These are phyloP conservation scores for Boletus eberwhitei DNA, from an alignment of 768 basidiomycete genomes.

Conservation along the genomic window DNA sequence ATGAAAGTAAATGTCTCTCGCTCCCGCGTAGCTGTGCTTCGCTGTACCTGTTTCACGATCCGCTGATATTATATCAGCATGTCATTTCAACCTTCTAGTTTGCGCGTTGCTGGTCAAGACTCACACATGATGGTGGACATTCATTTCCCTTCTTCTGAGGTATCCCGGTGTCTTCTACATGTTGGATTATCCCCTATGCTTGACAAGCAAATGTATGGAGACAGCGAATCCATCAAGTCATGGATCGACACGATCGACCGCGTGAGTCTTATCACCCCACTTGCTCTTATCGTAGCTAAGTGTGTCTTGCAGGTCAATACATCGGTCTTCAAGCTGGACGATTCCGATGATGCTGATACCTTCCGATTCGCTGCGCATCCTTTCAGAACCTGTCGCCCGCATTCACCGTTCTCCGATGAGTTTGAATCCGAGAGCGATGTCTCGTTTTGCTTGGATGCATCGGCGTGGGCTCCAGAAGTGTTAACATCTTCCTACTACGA, in stretches of 20 bases:
- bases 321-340: background rate
- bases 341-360: background rate
- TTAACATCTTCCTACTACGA: constrained; percentile 13
- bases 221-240: constrained; percentile 22
- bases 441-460: constrained; percentile 13
- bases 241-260: constrained; percentile 26
- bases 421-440: constrained; percentile 19
- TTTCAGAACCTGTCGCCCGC: constrained; percentile 8
- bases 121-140: constrained; percentile 11
- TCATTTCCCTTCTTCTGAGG: constrained; percentile 11
- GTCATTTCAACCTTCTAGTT: constrained; percentile 16
- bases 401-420: constrained; percentile 25
- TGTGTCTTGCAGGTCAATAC: constrained; percentile 13
- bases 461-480: constrained; percentile 20
- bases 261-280: constrained; percentile 14
- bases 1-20: background rate
- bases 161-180: background rate
- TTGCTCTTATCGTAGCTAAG: background rate
- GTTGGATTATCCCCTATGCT: constrained; percentile 6
- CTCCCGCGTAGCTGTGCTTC: constrained; percentile 29
- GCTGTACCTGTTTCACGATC: constrained; percentile 16
- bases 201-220: constrained; percentile 23
- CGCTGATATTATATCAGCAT: constrained; percentile 14
- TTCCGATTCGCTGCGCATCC: constrained; percentile 20
- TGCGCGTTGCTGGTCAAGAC: constrained; percentile 31